Evolutionary conservation across 306 rosid species (phyloP).

Genomic region (Carpinus fangiana): DNA sequence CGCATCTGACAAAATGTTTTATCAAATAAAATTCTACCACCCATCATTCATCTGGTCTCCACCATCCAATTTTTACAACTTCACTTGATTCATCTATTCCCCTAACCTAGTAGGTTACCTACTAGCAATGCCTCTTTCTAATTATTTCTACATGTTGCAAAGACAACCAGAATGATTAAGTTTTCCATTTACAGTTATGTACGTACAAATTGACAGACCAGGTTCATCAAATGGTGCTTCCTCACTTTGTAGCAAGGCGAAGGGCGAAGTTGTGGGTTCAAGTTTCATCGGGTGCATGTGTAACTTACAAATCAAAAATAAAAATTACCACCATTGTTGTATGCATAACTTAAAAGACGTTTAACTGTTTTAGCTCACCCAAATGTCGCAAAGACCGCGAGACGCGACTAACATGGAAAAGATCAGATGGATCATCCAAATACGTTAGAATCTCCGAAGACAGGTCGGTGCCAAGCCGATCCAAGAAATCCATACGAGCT

Average conservation of each 20-base stretch:
- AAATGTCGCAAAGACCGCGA: constrained; percentile 61
- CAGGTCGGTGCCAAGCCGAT: constrained; percentile 51
- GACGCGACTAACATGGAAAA: constrained; percentile 53
- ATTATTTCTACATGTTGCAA: background rate
- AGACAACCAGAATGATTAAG: background rate
- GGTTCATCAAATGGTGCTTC: no score
- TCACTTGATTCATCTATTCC: background rate
- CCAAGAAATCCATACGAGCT: constrained; percentile 46
- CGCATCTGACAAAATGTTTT: background rate
- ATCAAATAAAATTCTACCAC: background rate
- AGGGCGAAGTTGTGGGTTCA: no score
- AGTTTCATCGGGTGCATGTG: no score
- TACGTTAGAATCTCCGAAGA: constrained; percentile 45
- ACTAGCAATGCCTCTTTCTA: background rate
- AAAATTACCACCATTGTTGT: background rate
- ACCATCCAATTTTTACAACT: background rate
- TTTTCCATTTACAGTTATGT: background rate
- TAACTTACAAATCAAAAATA: background rate
- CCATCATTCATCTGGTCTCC: background rate
- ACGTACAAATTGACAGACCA: no score
- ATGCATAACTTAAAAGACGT: background rate
- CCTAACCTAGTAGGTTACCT: background rate
- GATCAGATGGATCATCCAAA: constrained; percentile 70
- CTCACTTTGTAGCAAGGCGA: no score
- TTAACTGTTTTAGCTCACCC: constrained; percentile 54